Evolutionary conservation across 805 yeast species (phyloP).

Genomic region (Ogataea salicorniae): DNA sequence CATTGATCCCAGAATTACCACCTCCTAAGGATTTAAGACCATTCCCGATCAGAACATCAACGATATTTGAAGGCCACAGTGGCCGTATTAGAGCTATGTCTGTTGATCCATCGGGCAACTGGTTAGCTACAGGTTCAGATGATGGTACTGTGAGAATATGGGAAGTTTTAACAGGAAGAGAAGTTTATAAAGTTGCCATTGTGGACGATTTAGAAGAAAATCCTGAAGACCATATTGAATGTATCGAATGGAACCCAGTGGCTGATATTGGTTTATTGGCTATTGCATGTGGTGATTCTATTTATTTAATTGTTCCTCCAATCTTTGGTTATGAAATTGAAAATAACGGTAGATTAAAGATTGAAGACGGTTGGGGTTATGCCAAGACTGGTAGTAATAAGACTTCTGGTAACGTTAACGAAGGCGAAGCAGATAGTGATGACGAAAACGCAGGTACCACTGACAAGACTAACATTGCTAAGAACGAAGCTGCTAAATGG

Average conservation of each 20-base stretch:
- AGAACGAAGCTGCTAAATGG: slow-evolving; percentile 71
- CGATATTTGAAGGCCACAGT: slow-evolving; percentile 75
- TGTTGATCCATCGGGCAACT: slow-evolving; percentile 83
- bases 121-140: slow-evolving; percentile 97
- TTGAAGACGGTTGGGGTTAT: slow-evolving; percentile 91
- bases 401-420: slow-evolving; percentile 30
- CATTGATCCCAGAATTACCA: slow-evolving; percentile 92
- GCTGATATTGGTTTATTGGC: slow-evolving; percentile 71
- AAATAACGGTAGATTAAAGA: slow-evolving; percentile 67
- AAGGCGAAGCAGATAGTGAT: slow-evolving; percentile 37
- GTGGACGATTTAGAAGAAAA: slow-evolving; percentile 44
- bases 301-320: slow-evolving; percentile 82
- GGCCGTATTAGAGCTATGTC: slow-evolving; percentile 79
- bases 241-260: slow-evolving; percentile 88
- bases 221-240: slow-evolving; percentile 71
- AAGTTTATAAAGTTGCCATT: slow-evolving; percentile 62
- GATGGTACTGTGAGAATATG: slow-evolving; percentile 95
- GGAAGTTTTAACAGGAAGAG: slow-evolving; percentile 95
- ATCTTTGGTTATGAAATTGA: slow-evolving; percentile 85
- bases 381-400: slow-evolving; percentile 37
- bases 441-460: slow-evolving; percentile 27
- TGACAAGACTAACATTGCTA: slow-evolving; percentile 21
- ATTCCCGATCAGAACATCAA: slow-evolving; percentile 88
- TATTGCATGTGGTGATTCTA: slow-evolving; percentile 73
- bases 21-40: slow-evolving; percentile 96